Conservation (phyloP, 2,329 filamentous ascomycete species). For the Alternaria infectoria region DNA sequence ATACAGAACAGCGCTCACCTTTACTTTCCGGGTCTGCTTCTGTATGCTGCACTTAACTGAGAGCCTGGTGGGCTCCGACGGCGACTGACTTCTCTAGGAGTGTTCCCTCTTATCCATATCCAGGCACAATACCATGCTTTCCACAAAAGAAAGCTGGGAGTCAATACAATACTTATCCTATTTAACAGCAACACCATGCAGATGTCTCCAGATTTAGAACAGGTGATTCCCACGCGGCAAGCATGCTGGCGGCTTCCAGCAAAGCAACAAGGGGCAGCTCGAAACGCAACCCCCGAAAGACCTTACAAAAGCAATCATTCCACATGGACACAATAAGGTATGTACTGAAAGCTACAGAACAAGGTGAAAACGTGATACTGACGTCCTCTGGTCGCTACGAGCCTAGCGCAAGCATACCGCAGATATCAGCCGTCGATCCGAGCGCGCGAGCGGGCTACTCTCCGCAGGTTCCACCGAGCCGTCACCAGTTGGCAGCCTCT, state of each 20-base stretch:
- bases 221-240: not conserved
- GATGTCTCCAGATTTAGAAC: not conserved
- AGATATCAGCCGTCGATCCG: not conserved
- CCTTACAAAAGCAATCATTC: too few relatives aligned
- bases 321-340: not conserved
- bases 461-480: not conserved
- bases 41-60: not conserved
- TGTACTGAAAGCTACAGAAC: not conserved
- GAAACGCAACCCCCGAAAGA: not conserved
- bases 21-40: not conserved
- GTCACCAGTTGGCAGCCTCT: not conserved
- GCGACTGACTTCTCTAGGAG: not conserved
- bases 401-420: not conserved
- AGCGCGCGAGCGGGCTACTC: not conserved
- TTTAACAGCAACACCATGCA: not conserved
- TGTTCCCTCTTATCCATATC: not conserved
- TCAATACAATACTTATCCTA: not conserved
- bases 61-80: not conserved
- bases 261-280: not conserved
- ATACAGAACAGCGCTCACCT: not conserved
- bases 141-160: not conserved
- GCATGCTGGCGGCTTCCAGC: not conserved
- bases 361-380: not conserved
- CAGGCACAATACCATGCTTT: not conserved
- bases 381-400: not conserved